Percentiles rank a stretch among this genome's conserved stretches.
These are phyloP conservation scores for Aspergillus cristatus DNA, from an alignment of 495 filamentous ascomycete genomes.

Conservation along the genomic window DNA sequence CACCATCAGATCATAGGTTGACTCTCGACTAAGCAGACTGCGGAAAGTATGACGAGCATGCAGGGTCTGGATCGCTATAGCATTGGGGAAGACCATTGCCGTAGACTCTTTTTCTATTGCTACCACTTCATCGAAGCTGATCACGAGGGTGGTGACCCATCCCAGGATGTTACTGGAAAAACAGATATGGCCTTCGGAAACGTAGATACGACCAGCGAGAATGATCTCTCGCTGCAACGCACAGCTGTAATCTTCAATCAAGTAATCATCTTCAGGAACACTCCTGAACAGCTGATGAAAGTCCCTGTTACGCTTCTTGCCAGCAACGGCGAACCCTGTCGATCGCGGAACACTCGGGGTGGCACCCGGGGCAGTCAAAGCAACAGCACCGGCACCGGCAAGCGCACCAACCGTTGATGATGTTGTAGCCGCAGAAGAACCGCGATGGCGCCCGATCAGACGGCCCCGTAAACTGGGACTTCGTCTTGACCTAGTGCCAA, in stretches of 20 bases:
- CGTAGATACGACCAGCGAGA: slow-evolving; percentile 85
- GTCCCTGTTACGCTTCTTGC: slow-evolving; percentile 89
- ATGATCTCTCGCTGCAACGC: slow-evolving; percentile 94
- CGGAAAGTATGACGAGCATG: slow-evolving; percentile 94
- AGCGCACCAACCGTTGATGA: slow-evolving; percentile 58
- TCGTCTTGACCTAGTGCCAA: slow-evolving; percentile 48
- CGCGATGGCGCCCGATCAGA: slow-evolving; percentile 64
- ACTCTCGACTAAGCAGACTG: slow-evolving; percentile 87
- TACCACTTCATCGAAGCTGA: slow-evolving; percentile 96
- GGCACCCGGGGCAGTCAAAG: slow-evolving; percentile 54
- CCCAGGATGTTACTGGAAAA: slow-evolving; percentile 99
- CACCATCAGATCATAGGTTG: slow-evolving; percentile 93
- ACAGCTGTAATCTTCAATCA: slow-evolving; percentile 98
- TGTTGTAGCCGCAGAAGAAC: slow-evolving; percentile 66
- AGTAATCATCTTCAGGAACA: slow-evolving; percentile 93
- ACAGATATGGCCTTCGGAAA: slow-evolving; percentile 95
- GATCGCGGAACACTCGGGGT: slow-evolving; percentile 57
- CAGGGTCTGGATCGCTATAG: slow-evolving; percentile 89
- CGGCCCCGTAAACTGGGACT: slow-evolving; percentile 79
- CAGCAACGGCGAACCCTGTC: slow-evolving; percentile 93
- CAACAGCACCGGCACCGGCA: slow-evolving; percentile 50
- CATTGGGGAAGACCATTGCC: slow-evolving; percentile 93
- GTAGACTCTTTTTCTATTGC: slow-evolving; percentile 95
- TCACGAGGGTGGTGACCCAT: slow-evolving; percentile 94
- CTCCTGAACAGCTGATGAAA: slow-evolving; percentile 92